These are phyloP conservation scores for Eragrostis tef DNA, from an alignment of 202 grass and related monocot species.

Conservation along the genomic window DNA sequence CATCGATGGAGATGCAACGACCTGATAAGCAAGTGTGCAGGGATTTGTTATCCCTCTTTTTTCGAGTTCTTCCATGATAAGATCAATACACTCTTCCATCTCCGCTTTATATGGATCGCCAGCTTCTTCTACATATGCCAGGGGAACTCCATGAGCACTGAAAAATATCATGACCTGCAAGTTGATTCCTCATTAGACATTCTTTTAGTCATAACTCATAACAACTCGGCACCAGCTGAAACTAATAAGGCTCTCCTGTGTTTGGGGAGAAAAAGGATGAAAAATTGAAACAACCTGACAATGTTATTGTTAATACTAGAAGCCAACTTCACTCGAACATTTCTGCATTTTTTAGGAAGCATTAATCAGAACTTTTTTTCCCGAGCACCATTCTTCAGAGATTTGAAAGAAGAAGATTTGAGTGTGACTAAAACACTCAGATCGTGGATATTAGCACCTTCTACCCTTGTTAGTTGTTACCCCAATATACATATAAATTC, in stretches of 20 bases:
- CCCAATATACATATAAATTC: neutral
- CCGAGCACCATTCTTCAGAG: neutral
- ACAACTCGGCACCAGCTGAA: slow-evolving; percentile 35
- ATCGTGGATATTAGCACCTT: neutral
- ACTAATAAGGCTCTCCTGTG: slow-evolving; percentile 4
- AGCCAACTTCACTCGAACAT: slow-evolving; percentile 24
- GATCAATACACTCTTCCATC: slow-evolving; percentile 97
- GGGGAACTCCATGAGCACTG: slow-evolving; percentile 98
- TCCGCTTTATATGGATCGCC: slow-evolving; percentile 98
- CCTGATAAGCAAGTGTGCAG: slow-evolving; percentile 96
- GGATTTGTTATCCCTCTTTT: slow-evolving; percentile 80
- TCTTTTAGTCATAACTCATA: slow-evolving; percentile 11
- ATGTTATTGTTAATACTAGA: slow-evolving; percentile 29
- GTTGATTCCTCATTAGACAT: slow-evolving; percentile 44
- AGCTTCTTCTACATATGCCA: slow-evolving; percentile 98
- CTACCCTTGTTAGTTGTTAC: too few species aligned
- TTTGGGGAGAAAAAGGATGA: slow-evolving; percentile 12
- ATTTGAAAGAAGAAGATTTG: slow-evolving; percentile 6
- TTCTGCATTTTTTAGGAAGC: slow-evolving; percentile 8
- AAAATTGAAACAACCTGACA: slow-evolving; percentile 22
- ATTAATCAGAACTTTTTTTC: neutral
- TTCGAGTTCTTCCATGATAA: slow-evolving; percentile 94
- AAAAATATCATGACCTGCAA: slow-evolving; percentile 98
- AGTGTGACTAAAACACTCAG: slow-evolving; percentile 16
- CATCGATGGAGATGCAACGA: slow-evolving; percentile 19